Base-by-base conservation (phyloP, 768 basidiomycete species). In the Mycena capillaripes region DNA sequence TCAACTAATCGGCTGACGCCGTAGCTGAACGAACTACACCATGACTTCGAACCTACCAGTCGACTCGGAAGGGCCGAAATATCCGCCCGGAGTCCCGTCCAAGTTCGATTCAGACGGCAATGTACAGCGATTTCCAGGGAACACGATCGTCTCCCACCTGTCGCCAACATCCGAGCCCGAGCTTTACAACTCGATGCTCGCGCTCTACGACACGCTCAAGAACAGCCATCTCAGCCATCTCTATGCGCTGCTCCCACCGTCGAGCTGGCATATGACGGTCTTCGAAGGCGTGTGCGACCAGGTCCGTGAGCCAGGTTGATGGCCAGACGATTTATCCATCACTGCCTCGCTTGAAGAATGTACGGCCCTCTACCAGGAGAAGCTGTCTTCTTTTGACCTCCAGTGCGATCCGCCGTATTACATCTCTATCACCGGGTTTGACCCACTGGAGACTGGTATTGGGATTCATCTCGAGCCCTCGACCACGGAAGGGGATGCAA, bases 171-270 rank as follows among this genome's bases (percentile, higher is more conserved):
- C 55, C 55, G 55, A 56, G 17, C 55, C 55, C 30, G 55, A 56
- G 17, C 55, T 56, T 4, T 27, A 56, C 55, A 21, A 19, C 10
- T 56, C 55, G 21, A 5, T 56, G 19, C 32, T 32, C 32, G 32
- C 32, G 55, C 55, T 56, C 7, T 19, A 34, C 55, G 55, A 56
- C 8, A 56, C 34, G 29, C 55, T 56, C 32, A 56, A 56, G 32
- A 34, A 27, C 21, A 56, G 32, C 55, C 30, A 56, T 56, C 55
- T 56, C 55, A 56, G 32, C 55, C 55, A 56, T 36, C 32, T 56
- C 19, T 56, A 56, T 56, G n/a, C 55, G 32, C 55, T 56, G 21
- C 55, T 56, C 21, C 55, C 55, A 21, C 55, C 32, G 4, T n/a
- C 55, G 19, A 34, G 32, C 55, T 56, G 32, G 32, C 55, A 56